A percentile compares a stretch with the other conserved stretches of the same genome.
Evolutionary conservation across 1,284 basidiomycete species (phyloP).

Genomic region (Cutaneotrichosporon daszewskae): DNA sequence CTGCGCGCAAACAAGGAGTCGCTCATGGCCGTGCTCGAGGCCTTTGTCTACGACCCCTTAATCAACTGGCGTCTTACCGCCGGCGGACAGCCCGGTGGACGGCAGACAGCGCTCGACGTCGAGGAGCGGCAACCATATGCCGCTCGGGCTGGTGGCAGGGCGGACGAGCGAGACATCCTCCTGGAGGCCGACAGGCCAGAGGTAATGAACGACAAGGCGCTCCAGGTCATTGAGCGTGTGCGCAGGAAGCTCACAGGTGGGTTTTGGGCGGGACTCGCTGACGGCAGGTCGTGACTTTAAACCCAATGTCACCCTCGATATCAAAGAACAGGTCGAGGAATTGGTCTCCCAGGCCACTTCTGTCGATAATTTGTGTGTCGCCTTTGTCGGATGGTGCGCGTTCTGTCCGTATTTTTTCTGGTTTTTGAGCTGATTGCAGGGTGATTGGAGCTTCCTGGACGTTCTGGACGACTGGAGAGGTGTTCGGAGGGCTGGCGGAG

Average conservation of each 20-base stretch:
- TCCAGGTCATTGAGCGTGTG: constrained; percentile 87
- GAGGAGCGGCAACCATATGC: constrained; percentile 17
- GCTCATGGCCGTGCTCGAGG: constrained; percentile 94
- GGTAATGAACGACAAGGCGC: constrained; percentile 79
- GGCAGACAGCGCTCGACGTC: constrained; percentile 20
- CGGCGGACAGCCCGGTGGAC: constrained; percentile 42
- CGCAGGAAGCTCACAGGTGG: constrained; percentile 88
- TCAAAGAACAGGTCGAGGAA: constrained; percentile 77
- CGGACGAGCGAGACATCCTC: constrained; percentile 49
- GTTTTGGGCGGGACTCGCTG: constrained; percentile 53
- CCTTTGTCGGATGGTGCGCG: constrained; percentile 84
- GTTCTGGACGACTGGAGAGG: too few species aligned
- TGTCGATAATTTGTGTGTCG: constrained; percentile 88
- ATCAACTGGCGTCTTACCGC: constrained; percentile 55
- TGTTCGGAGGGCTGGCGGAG: too few species aligned
- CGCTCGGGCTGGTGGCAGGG: constrained; percentile 16
- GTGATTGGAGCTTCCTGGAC: too few species aligned
- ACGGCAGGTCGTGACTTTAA: constrained; percentile 85
- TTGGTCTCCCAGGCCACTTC: constrained; percentile 85
- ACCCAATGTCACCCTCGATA: constrained; percentile 64
- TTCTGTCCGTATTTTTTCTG: too few species aligned
- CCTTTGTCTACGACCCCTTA: constrained; percentile 58
- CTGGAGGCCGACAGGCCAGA: constrained; percentile 56
- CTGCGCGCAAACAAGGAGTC: constrained; percentile 96
- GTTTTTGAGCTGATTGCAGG: too few species aligned